These are phyloP conservation scores for Penicillium sp. DNA, from an alignment of 2,329 filamentous ascomycete genomes.

Conservation along the genomic window DNA sequence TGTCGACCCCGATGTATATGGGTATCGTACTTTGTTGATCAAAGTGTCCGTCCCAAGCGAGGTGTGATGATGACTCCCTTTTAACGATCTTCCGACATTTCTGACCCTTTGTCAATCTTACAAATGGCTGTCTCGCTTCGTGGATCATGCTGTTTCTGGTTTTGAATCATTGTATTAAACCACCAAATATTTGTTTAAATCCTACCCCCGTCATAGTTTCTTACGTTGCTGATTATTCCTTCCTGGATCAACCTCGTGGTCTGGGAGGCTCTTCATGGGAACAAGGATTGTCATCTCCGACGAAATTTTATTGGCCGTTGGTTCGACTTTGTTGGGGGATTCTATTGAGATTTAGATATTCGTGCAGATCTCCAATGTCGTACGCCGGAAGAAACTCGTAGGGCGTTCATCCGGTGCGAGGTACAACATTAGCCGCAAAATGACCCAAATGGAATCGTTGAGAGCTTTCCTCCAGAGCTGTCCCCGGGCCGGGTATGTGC, in stretches of 20 bases:
- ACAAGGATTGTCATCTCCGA: neutral
- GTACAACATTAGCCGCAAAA: too few species aligned
- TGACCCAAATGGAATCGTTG: neutral
- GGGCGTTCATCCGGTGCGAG: neutral
- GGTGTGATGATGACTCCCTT: neutral
- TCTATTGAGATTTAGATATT: neutral
- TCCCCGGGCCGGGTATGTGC: neutral
- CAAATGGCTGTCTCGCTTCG: neutral
- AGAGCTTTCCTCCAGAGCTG: neutral
- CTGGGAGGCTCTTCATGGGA: neutral
- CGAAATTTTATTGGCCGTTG: neutral
- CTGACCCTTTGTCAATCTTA: neutral
- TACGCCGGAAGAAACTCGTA: neutral
- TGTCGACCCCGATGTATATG: neutral
- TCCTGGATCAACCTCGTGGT: neutral
- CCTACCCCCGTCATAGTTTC: neutral
- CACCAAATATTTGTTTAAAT: neutral
- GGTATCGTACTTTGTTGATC: neutral
- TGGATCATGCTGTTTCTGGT: neutral
- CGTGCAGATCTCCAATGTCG: neutral
- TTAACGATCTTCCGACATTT: neutral
- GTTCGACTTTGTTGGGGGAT: neutral
- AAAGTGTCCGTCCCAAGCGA: neutral
- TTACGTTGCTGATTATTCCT: neutral
- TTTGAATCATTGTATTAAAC: neutral